Evolutionary conservation across 352 stramenopile genomes (phyloP).

Genomic region (Blastocystis sp.): DNA sequence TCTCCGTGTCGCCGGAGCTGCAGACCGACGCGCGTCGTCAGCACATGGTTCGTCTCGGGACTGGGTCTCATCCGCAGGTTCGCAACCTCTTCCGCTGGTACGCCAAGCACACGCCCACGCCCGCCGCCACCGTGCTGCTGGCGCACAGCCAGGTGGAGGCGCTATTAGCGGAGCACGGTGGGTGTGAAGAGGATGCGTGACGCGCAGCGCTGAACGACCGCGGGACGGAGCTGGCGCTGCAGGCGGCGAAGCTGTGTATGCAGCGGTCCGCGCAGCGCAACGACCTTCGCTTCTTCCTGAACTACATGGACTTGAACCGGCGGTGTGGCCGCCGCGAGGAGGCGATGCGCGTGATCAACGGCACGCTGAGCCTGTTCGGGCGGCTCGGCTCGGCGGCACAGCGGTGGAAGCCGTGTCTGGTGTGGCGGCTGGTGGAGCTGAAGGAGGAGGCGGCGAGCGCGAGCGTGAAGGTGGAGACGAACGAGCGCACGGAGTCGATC

Average conservation of each 20-base stretch:
- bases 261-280: background rate
- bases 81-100: constrained; percentile 33
- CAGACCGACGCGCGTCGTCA: constrained; percentile 18
- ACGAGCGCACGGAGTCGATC: background rate
- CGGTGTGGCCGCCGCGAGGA: background rate
- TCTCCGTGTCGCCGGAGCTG: background rate
- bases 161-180: background rate
- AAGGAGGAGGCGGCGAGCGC: background rate
- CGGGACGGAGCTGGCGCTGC: background rate
- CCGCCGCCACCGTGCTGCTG: background rate
- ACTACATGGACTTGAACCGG: constrained; percentile 6
- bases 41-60: background rate
- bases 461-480: background rate
- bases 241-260: background rate
- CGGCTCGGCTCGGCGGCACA: background rate
- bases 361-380: background rate
- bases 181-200: background rate
- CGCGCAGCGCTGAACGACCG: background rate
- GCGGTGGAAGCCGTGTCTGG: background rate
- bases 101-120: background rate
- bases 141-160: constrained; percentile 25
- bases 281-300: constrained; percentile 5
- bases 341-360: background rate
- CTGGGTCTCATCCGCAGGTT: background rate
- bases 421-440: background rate